Base-by-base conservation (phyloP, 2,329 filamentous ascomycete genomes). In the Penicillium griseofulvum region DNA sequence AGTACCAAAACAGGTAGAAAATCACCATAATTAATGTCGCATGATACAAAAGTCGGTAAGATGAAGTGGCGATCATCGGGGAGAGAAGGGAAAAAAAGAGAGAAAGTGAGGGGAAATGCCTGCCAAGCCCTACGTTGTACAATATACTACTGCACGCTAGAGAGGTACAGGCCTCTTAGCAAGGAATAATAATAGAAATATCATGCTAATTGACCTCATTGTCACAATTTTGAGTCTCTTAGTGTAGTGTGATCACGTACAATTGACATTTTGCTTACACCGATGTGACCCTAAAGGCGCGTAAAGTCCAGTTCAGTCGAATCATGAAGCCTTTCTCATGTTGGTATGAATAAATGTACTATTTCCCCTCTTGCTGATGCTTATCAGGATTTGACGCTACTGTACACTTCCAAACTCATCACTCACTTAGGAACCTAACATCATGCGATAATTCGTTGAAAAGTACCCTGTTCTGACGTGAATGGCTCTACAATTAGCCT, bases 171-270 rank as follows among this genome's bases (percentile, higher is more conserved):
- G 19, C 29, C 44, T n/a, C 28, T 49, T 34, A 49, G 26, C 24
- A 29, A 38, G 14, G n/a, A 33, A 38, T 39, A 52, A 52, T 14
- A 26, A 39, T 39, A 39, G 46, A 47, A 50, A 57, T 36, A 22
- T 8, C 17, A 22, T 43, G 41, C 39, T 54, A 57, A 57, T 56
- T 56, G n/a, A 46, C 26, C 28, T 39, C n/a, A 37, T 43, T 48
- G 19, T 39, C 49, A 45, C 39, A 51, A 9, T 29, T 45, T 26
- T 2, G 29, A 3, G 28, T 29, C 37, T 50, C 28, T 24, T 24
- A 38, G 19, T 19, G 33, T 26, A 24, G n/a, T 28, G 34, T 28
- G 34, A 31, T 17, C 24, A 29, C 19, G n/a, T 31, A 33, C 43
- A 12, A 28, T 17, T 38, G 5, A 28, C 24, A 37, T 29, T 14